Base-by-base conservation (phyloP, 345 rosid species). In the Laguncularia racemosa region DNA sequence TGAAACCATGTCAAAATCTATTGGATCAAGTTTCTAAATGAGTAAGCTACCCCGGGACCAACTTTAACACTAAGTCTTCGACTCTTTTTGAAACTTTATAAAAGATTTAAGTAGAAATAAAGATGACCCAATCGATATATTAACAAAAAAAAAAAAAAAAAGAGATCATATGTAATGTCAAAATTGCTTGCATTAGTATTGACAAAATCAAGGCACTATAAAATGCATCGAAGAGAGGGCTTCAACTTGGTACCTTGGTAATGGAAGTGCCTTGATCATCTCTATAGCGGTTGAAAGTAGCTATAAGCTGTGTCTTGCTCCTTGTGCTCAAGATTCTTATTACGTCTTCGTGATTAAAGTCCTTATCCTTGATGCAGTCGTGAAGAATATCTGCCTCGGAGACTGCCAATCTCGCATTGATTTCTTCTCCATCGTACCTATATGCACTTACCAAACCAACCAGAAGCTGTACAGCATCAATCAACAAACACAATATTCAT, bases 251-350 rank as follows among this genome's bases (percentile, higher is more conserved):
- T 69, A 77, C 84, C 84, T 80, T 82, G 3, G 81, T 74, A 59
- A 85, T 71, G 63, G 86, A 73, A 65, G 67, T 59, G 63, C 75
- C 68, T 12, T 67, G 78, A 5, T 71, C 65, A 33, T 85, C 86
- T 66, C 82, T 68, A 64, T 69, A 80, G 57, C 68, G 53, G 57
- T 82, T 85, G 78, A 82, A 76, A 46, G 86, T 80, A 1, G 83
- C 88, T 71, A 69, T 54, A 68, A 85, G 75, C 67, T 80, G 93
- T 13, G 60, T 16, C 70, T 70, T 82, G 79, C 88, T 82, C 71
- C 93, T 78, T 19, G 89, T 80, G 21, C 65, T 73, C 53, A 85
- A 38, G 55, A 85, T 82, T 62, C 93, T 66, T 12, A 85, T 67
- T 14, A 78, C 53, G 45, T 82, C 89, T 23, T 85, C 88, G 44